A percentile compares a stretch with the other conserved stretches of the same genome.
Conservation (phyloP, 345 rosid genomes). For the Trapa incisa region DNA sequence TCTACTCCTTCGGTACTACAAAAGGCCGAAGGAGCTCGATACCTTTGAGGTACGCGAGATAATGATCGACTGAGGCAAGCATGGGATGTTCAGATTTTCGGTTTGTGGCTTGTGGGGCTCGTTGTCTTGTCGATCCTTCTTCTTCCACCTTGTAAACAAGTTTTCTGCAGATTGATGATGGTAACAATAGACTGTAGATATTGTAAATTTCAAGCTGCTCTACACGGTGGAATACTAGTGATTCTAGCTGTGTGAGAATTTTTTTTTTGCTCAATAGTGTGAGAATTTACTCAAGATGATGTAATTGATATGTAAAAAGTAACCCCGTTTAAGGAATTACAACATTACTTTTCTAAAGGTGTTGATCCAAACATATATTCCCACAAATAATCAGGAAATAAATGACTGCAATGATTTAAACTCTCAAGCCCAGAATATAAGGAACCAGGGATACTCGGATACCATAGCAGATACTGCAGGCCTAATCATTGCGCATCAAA, state of each 20-base stretch:
- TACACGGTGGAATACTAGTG: neutral
- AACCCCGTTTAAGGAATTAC: neutral
- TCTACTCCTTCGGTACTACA: slow-evolving; percentile 60
- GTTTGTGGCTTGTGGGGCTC: neutral
- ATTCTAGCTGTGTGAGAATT: neutral
- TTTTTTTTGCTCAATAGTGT: neutral
- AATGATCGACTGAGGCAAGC: slow-evolving; percentile 23
- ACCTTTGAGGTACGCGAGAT: slow-evolving; percentile 44
- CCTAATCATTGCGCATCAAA: too few species aligned
- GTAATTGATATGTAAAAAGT: neutral
- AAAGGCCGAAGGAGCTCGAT: slow-evolving; percentile 53
- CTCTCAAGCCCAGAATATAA: neutral
- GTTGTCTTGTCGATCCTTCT: neutral
- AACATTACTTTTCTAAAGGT: neutral
- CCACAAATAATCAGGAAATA: neutral
- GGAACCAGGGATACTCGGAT: neutral
- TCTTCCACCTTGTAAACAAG: neutral
- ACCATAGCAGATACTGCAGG: neutral
- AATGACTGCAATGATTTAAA: neutral
- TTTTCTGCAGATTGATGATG: neutral
- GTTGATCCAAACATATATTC: neutral
- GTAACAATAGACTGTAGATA: neutral
- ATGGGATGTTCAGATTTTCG: neutral
- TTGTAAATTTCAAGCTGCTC: neutral
- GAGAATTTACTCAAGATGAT: neutral